Evolutionary conservation across 129 eudicot genomes (phyloP), one percentile per base, ranked within the genome.

Genomic region (Artemisia tridentata): DNA sequence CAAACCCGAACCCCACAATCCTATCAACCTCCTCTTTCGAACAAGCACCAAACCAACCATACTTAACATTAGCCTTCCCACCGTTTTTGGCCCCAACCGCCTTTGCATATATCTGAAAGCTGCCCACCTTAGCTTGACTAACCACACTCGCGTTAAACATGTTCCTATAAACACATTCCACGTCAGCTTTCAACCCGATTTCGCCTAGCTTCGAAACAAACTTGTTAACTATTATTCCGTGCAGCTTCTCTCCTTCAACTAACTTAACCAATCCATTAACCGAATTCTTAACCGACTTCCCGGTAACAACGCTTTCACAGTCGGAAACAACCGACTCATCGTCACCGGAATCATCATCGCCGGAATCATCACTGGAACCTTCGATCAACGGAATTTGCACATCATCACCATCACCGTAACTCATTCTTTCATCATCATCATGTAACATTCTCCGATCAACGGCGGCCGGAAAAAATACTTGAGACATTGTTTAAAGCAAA

Each of bases 21-120:
- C 20, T 82, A 18, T 74, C 12, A 4, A 92, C 79, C 54, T 89
- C 88, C 46, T 75, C 72, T 53, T 72, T 84, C 13, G 92, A 80
- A 64, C 43, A 34, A 9, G 64, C 84, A 75, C 96, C 91, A 75
- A 57, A 88, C 96, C 98, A 92, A 54, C 82, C 98, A 62, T 82
- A 88, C 72, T 77, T 88, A 13, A 86, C 46, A 48, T 85, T 84
- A 4, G 84, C 80, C 70, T 69, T 63, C 29, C 88, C 96, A 0
- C 78, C 85, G 46, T 53, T 63, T 47, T 85, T 84, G 13, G 25
- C 75, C 68, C 46, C 83, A 71, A 81, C 29, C 5, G 91, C 93
- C 67, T 51, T 70, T 15, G 65, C 25, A 48, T 63, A 83, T 5
- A 84, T 23, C 11, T 75, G 67, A 54, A 86, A 88, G 6, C 85